Percentiles rank a stretch among this genome's conserved stretches.
phyloP scores from a whole-genome alignment of 805 yeast species.

The Metschnikowia santaceciliae region DNA sequence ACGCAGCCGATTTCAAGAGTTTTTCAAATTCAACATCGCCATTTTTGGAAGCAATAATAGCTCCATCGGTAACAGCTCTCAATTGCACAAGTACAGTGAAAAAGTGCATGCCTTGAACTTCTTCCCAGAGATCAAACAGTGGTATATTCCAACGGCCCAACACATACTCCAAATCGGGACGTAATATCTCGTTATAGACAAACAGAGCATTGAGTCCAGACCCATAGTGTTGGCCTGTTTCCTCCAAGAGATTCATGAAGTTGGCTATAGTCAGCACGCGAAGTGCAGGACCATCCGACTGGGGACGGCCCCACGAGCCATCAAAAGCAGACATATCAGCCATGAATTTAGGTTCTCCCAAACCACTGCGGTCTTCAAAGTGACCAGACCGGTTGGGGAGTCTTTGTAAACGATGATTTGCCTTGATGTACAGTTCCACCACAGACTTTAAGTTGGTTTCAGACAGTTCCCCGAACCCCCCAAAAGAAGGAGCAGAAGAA shows the following conservation, averaged over 20 bases:
- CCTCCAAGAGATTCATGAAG: slow-evolving; percentile 45
- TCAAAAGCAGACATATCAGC: slow-evolving; percentile 61
- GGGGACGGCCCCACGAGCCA: slow-evolving; percentile 90
- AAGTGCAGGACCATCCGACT: slow-evolving; percentile 90
- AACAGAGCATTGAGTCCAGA: slow-evolving; percentile 30
- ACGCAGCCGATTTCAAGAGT: slow-evolving; percentile 15
- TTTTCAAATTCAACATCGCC: background rate
- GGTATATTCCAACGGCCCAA: slow-evolving; percentile 53
- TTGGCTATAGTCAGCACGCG: slow-evolving; percentile 62
- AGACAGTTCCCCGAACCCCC: too few species aligned
- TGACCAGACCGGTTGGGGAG: slow-evolving; percentile 65
- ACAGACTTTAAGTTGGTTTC: slow-evolving; percentile 11
- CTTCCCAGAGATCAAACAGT: slow-evolving; percentile 96
- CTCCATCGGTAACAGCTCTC: slow-evolving; percentile 60
- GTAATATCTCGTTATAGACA: slow-evolving; percentile 51
- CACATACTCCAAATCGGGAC: slow-evolving; percentile 68
- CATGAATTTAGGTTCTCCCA: slow-evolving; percentile 89
- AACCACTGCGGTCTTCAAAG: slow-evolving; percentile 48
- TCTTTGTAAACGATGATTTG: slow-evolving; percentile 59
- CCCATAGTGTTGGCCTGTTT: slow-evolving; percentile 18
- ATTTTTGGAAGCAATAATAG: slow-evolving; percentile 30
- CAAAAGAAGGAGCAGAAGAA: too few species aligned
- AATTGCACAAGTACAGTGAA: slow-evolving; percentile 76
- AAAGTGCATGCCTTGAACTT: slow-evolving; percentile 67
- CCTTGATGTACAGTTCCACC: slow-evolving; percentile 61